Evolutionary conservation across 2,329 filamentous ascomycete genomes (phyloP), one percentile per base, ranked within the genome.

Genomic region (Arthrobotrys conoides): DNA sequence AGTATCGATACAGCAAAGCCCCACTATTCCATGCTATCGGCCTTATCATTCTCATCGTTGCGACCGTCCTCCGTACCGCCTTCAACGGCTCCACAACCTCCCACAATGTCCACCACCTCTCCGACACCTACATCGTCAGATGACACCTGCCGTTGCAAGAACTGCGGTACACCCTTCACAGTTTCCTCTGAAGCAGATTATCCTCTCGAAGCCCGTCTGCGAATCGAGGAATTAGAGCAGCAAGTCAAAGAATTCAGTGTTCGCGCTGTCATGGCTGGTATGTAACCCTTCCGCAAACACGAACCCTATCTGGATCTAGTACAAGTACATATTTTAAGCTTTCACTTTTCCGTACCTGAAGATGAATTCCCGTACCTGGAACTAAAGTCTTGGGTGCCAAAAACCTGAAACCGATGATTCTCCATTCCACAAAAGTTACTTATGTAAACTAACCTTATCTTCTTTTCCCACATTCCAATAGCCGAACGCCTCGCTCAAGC

Each of bases 211-310:
- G 87, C 90, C 70, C 88, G 90, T 83, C 85, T 87, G 78, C 87
- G 89, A 82, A 91, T 93, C 82, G 85, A 87, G 80, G 91, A 93
- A 82, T 87, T 95, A 53, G 89, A 94, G 84, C 87, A 88, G 41
- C 91, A 94, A 82, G 89, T 94, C 68, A 87, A 88, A 71, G 84
- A 90, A 68, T 87, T 94, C 75, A 93, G 90, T 83, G 87, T 92
- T 81, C 93, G 92, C 84, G 91, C 91, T 71, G 88, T 90, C 2
- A 89, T 90, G 77, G 87, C 88, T 80, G 87, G 88, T 89, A 84
- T 68, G 87, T 84, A 51, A 55, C 44, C 66, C 27, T 61, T 44
- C 10, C 22, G 33, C 66, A 38, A 57, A 48, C 64, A 14, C 24
- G 18, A 46, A 46, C 44, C 44, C 44, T 46, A 46, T 46, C 38